Evolutionary conservation across 1,284 basidiomycete genomes (phyloP), one percentile per base, ranked within the genome.

Genomic region (Apiotrichum montevideense): DNA sequence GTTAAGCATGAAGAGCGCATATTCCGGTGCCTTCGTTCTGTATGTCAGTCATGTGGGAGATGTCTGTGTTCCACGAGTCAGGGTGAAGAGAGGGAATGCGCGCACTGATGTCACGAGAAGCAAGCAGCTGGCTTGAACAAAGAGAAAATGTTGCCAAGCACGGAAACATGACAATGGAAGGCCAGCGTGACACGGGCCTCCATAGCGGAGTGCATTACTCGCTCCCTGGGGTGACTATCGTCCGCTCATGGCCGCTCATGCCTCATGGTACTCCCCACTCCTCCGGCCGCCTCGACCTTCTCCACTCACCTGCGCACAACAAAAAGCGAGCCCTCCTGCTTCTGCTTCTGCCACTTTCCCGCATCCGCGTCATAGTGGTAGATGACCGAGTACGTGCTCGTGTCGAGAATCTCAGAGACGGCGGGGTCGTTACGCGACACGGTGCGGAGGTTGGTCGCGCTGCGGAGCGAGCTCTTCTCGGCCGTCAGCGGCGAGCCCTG

Each of bases 281-380:
- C 37, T 39, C 37, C 37, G 8, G 37, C 9, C 37, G 13, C 9
- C 13, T 39, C 9, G 21, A 21, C 21, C 41, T 6, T 52, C 8
- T 35, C 32, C 6, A 63, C 70, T 51, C 54, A 72, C 73, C 73
- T 54, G 29, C 62, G 51, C n/a, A 75, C 69, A 32, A 75, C 63
- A 52, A 75, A 75, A 44, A 72, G 52, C 9, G 70, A 65, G 33
- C 73, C 73, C 56, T 74, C 73, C 62, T 67, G 64, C 57, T 75
- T 75, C 62, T 72, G 67, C 64, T 73, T 75, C 54, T 66, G 64
- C 73, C 73, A 75, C 43, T 65, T 62, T 14, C 55, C 62, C 10
- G 58, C 58, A 1, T 42, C 57, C 33, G 64, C 69, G 46, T 71
- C 67, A 51, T 67, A 72, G 39, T 68, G 66, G 56, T 72, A 75